These are phyloP conservation scores for Ammopiptanthus mongolicus DNA, from an alignment of 306 rosid species.

Conservation along the genomic window DNA sequence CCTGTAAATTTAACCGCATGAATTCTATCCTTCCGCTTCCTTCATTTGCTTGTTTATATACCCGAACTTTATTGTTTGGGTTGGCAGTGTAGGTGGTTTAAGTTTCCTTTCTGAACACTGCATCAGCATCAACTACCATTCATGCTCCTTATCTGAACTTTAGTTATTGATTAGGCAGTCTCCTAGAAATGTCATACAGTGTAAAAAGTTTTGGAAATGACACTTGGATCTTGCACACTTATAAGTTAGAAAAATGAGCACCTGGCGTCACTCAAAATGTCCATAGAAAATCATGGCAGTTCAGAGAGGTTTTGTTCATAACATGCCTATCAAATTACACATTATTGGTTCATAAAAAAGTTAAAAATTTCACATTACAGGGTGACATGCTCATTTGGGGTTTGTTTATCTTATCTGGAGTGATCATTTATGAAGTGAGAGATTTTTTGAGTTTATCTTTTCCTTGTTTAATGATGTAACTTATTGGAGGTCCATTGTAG, in stretches of 20 bases:
- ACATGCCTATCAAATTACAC: background rate
- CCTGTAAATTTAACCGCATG: background rate
- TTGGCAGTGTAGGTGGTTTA: background rate
- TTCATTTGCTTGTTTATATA: background rate
- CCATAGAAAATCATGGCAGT: background rate
- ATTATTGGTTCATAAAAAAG: background rate
- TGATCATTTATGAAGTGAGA: background rate
- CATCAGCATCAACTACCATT: background rate
- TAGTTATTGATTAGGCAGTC: background rate
- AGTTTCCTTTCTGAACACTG: background rate
- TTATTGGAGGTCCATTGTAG: background rate
- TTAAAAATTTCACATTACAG: background rate
- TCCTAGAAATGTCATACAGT: background rate
- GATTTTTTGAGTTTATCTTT: background rate
- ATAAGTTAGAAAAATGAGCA: background rate
- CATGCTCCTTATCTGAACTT: background rate
- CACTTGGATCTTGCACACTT: background rate
- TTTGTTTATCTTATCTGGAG: conserved; percentile 8
- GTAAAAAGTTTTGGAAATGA: background rate
- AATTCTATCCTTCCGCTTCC: background rate
- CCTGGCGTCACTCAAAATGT: background rate
- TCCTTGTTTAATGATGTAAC: background rate
- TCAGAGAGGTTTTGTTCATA: background rate
- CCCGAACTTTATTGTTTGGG: background rate
- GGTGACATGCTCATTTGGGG: background rate